Conservation (phyloP, 1,284 basidiomycete species). For the Ustilago crameri region DNA sequence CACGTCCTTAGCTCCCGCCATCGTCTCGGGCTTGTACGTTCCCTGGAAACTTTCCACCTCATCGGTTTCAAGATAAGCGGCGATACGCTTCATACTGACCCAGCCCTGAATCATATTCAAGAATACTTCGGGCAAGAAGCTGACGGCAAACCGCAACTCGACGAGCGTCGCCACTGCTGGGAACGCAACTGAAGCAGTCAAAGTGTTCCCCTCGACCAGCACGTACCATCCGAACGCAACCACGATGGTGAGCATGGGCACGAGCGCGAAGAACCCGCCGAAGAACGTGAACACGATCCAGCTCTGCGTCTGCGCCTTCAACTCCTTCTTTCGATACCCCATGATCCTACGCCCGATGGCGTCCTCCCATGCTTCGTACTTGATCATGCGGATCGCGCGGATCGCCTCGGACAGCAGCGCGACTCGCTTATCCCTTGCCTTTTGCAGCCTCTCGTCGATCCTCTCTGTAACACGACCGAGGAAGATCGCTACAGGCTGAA, state of each 20-base stretch:
- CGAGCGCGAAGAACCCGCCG: conserved; percentile 31
- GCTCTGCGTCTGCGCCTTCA: conserved; percentile 31
- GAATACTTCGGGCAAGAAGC: conserved; percentile 37
- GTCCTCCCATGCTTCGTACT: conserved; percentile 54
- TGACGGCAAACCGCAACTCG: conserved; percentile 41
- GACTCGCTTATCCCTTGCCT: conserved; percentile 38
- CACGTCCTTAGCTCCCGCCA: conserved; percentile 6
- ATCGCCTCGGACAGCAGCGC: conserved; percentile 45
- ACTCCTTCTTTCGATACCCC: conserved; percentile 18
- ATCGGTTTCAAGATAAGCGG: conserved; percentile 75
- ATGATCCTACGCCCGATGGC: conserved; percentile 32
- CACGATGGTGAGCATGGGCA: conserved; percentile 42
- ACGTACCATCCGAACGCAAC: conserved; percentile 43
- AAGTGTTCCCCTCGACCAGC: conserved; percentile 28
- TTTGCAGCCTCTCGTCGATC: conserved; percentile 42
- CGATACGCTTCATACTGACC: conserved; percentile 81
- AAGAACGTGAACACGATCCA: conserved; percentile 37
- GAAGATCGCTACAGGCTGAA: conserved; percentile 35
- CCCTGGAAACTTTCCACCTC: conserved; percentile 78
- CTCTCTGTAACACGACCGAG: conserved; percentile 21
- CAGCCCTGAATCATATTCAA: conserved; percentile 72
- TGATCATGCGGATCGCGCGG: conserved; percentile 50
- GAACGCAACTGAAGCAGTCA: conserved; percentile 42
- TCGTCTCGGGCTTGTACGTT: conserved; percentile 12
- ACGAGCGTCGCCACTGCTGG: conserved; percentile 41